Conservation (phyloP, 805 yeast genomes). For the Candida railenensis region DNA sequence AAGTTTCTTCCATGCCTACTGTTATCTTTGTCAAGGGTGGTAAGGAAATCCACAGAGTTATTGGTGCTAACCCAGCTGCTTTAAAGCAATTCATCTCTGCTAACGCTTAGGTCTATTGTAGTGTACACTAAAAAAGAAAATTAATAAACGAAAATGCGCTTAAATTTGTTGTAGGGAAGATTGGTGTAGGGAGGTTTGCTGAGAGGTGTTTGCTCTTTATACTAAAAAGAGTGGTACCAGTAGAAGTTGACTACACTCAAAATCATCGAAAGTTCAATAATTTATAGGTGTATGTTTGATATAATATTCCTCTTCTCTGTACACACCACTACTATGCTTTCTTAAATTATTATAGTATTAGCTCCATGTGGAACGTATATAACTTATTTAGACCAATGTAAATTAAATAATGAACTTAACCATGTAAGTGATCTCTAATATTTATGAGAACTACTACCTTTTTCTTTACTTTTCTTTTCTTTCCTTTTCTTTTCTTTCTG, state of each 20-base stretch:
- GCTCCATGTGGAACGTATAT: not conserved
- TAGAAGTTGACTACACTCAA: too few species aligned
- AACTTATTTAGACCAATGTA: too few species aligned
- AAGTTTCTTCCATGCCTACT: conserved; percentile 60
- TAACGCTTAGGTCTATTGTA: conserved; percentile 36
- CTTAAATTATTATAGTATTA: not conserved
- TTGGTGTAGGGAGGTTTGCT: too few species aligned
- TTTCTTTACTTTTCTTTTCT: not conserved
- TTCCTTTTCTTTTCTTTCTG: not conserved
- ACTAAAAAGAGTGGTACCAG: too few species aligned
- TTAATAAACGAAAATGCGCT: not conserved
- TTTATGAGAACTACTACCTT: not conserved
- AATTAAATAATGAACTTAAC: too few species aligned
- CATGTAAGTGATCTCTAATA: too few species aligned
- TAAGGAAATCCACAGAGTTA: conserved; percentile 70
- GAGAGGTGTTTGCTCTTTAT: too few species aligned
- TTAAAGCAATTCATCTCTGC: conserved; percentile 66
- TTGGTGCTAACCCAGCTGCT: conserved; percentile 89
- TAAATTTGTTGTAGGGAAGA: not conserved
- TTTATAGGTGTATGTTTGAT: too few species aligned
- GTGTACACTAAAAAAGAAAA: not conserved
- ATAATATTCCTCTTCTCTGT: too few species aligned
- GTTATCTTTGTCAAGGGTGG: conserved; percentile 79
- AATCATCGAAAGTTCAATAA: too few species aligned
- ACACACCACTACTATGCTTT: too few species aligned